Conservation (phyloP, 148 eudicot genomes). For the Fagopyrum homotropicum region DNA sequence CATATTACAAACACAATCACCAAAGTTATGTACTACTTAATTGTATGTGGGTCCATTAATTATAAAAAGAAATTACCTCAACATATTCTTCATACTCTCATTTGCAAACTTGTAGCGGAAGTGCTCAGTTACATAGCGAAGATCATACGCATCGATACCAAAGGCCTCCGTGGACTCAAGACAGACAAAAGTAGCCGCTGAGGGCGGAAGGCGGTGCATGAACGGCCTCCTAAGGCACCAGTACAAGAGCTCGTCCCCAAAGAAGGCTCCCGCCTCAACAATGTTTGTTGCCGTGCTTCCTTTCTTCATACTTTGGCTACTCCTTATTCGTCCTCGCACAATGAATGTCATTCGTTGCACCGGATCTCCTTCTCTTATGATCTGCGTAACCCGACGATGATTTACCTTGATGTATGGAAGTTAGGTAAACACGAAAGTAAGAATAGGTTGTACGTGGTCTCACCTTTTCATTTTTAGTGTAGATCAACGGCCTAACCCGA, state of each 20-base stretch:
- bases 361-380: constrained; percentile 87
- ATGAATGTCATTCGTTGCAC: constrained; percentile 77
- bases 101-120: constrained; percentile 90
- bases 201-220: constrained; percentile 67
- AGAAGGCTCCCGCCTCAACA: constrained; percentile 69
- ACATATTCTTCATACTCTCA: constrained; percentile 66
- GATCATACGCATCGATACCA: constrained; percentile 68
- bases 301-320: constrained; percentile 74
- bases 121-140: constrained; percentile 77
- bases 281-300: constrained; percentile 66
- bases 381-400: constrained; percentile 19
- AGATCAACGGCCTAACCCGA: constrained; percentile 71
- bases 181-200: constrained; percentile 75
- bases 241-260: constrained; percentile 83
- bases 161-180: constrained; percentile 72
- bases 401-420: no score
- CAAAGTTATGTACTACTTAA: no score
- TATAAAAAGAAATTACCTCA: constrained; percentile 18
- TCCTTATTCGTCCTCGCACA: constrained; percentile 54
- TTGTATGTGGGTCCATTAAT: no score
- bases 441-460: background rate
- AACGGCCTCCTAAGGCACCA: constrained; percentile 93
- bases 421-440: background rate
- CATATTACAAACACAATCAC: background rate
- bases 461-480: constrained; percentile 83